Conservation (phyloP, 176 grass and related monocot genomes). For the Ananas comosus region DNA sequence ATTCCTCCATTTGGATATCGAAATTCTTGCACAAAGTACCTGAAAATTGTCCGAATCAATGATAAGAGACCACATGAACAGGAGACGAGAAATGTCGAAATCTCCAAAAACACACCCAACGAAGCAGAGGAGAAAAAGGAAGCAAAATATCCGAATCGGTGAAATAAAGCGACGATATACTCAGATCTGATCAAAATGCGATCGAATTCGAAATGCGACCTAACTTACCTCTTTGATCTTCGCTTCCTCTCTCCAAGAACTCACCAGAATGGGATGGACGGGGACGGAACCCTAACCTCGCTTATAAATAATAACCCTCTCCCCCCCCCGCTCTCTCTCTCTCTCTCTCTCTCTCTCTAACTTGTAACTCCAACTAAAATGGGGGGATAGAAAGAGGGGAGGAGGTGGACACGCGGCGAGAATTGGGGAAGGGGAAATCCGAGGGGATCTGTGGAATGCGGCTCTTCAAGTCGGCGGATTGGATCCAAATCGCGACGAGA, state of each 20-base stretch:
- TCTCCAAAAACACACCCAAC: not conserved
- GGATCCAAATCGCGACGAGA: not conserved
- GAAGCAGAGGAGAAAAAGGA: not conserved
- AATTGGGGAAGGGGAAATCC: not conserved
- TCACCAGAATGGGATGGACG: too few species aligned
- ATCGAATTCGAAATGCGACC: not conserved
- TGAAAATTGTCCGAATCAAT: too few species aligned
- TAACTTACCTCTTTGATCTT: not conserved
- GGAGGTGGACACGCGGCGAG: too few species aligned
- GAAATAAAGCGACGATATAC: not conserved
- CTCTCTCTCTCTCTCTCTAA: not conserved
- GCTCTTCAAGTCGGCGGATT: not conserved
- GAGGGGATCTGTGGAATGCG: not conserved
- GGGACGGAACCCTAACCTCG: not conserved
- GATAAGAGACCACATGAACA: too few species aligned
- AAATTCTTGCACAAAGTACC: too few species aligned
- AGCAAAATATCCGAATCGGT: not conserved
- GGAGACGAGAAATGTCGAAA: too few species aligned
- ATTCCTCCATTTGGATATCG: too few species aligned
- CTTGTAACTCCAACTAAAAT: too few species aligned
- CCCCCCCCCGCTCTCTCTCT: not conserved
- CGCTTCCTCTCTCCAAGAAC: not conserved
- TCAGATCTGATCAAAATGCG: not conserved
- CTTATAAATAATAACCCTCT: not conserved
- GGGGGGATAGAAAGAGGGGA: too few species aligned